Conservation (phyloP, 768 basidiomycete genomes). For the Suillus americanus region DNA sequence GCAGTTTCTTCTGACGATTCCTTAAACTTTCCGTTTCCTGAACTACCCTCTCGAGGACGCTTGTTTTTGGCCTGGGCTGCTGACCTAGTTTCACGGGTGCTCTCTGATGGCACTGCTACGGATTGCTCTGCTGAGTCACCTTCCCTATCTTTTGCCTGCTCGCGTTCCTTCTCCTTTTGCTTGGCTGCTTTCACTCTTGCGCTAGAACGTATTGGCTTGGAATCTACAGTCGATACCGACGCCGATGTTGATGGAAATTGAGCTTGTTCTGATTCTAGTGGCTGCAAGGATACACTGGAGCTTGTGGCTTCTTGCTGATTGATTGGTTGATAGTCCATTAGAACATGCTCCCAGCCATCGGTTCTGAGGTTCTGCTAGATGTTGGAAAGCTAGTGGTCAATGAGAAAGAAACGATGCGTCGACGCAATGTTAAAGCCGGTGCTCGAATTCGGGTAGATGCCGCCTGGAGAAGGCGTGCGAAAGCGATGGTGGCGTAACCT, state of each 20-base stretch:
- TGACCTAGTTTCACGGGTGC: slow-evolving; percentile 41
- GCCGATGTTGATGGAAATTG: slow-evolving; percentile 36
- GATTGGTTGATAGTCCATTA: slow-evolving; percentile 87
- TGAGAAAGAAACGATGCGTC: slow-evolving; percentile 21
- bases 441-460: slow-evolving; percentile 16
- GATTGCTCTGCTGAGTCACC: slow-evolving; percentile 46
- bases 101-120: slow-evolving; percentile 38
- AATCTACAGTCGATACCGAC: slow-evolving; percentile 43
- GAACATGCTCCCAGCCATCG: slow-evolving; percentile 87
- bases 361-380: slow-evolving; percentile 34
- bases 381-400: slow-evolving; percentile 25
- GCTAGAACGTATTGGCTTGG: slow-evolving; percentile 67
- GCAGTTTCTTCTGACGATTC: slow-evolving; percentile 53
- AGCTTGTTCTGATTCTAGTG: slow-evolving; percentile 38
- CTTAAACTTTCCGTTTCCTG: slow-evolving; percentile 64
- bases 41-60: slow-evolving; percentile 50
- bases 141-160: slow-evolving; percentile 55
- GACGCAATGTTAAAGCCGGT: slow-evolving; percentile 14
- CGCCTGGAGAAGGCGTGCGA: slow-evolving; percentile 31
- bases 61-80: slow-evolving; percentile 40
- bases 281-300: slow-evolving; percentile 55
- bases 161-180: slow-evolving; percentile 60
- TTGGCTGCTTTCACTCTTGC: slow-evolving; percentile 75
- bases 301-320: slow-evolving; percentile 70
- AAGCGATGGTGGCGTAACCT: slow-evolving; percentile 15